Evolutionary conservation across 805 yeast species (phyloP), one percentile per base, ranked within the genome.

Genomic region (Hagleromyces aurorensis): DNA sequence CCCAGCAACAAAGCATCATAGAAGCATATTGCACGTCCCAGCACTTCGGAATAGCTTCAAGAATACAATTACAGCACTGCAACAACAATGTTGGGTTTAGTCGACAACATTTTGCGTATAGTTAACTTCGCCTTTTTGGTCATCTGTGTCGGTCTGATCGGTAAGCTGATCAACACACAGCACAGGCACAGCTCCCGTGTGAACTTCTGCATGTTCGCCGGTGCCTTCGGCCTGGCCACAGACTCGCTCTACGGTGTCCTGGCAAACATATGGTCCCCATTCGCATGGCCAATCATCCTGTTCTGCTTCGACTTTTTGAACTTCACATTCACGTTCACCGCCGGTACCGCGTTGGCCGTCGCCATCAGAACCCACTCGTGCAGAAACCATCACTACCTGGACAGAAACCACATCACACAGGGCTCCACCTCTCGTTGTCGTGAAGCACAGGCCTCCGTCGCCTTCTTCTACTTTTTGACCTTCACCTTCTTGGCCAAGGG

Each of bases 261-360:
- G 30, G 95, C 96, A 21, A 75, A 71, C 65, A 75, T 91, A 48
- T 51, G 84, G 44, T 75, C 75, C 48, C 43, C 49, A 7, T 68
- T 89, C 39, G 94, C 94, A 23, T 82, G 93, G 80, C 97, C 97
- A 45, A 59, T 83, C 29, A 59, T 87, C 46, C 60, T 84, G 55
- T 75, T 79, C 36, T 48, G 65, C 33, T 65, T 84, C 54, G 98
- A 91, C 69, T 78, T 85, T 65, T 67, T 91, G 62, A 86, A 86
- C 72, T 63, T 76, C 48, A 81, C 87, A 47, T 91, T 91, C 77
- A 77, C 95, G 34, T 84, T 91, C 60, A 76, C 97, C 28, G 97
- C 84, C 43, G 97, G 87, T 50, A 76, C 94, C 36, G 95, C 95
- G 30, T 67, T 91, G 55, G 97, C 97, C 31, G 94, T 84, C 37